These are phyloP conservation scores for Rhynchosporium graminicola DNA, from an alignment of 2,329 filamentous ascomycete species.

Conservation along the genomic window DNA sequence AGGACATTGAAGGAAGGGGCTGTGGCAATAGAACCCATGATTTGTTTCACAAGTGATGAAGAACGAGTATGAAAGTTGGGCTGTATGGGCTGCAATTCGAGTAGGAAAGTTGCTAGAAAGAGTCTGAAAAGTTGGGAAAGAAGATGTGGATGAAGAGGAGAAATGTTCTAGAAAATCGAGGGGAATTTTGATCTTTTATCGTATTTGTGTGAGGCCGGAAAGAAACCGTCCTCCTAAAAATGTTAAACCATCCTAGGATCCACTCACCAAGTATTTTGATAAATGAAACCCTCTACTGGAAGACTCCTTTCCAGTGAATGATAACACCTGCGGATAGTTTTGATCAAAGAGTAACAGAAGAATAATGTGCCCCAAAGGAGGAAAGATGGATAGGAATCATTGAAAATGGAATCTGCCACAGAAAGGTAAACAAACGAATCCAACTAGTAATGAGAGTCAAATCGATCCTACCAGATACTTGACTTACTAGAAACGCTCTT, in stretches of 20 bases:
- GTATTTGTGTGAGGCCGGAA: constrained; percentile 36
- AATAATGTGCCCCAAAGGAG: too few relatives aligned
- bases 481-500: too few relatives aligned
- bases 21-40: constrained; percentile 38
- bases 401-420: neutral
- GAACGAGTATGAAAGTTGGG: neutral
- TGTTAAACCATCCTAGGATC: constrained; percentile 13
- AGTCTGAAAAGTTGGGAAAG: constrained; percentile 2
- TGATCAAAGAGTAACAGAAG: too few relatives aligned
- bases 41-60: constrained; percentile 18
- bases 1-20: constrained; percentile 58
- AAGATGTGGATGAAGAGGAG: constrained; percentile 18
- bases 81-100: neutral
- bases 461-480: too few relatives aligned
- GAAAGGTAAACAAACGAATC: neutral
- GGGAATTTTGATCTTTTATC: constrained; percentile 34
- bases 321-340: too few relatives aligned
- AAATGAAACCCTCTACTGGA: constrained; percentile 16
- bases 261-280: constrained; percentile 26
- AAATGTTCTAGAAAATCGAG: constrained; percentile 21
- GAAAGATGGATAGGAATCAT: too few relatives aligned
- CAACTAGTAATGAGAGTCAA: neutral
- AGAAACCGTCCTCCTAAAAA: constrained; percentile 33
- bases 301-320: neutral
- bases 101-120: constrained; percentile 8